Base-by-base conservation (phyloP, 164 flowering plant genomes). In the Kalanchoe fedtschenkoi region DNA sequence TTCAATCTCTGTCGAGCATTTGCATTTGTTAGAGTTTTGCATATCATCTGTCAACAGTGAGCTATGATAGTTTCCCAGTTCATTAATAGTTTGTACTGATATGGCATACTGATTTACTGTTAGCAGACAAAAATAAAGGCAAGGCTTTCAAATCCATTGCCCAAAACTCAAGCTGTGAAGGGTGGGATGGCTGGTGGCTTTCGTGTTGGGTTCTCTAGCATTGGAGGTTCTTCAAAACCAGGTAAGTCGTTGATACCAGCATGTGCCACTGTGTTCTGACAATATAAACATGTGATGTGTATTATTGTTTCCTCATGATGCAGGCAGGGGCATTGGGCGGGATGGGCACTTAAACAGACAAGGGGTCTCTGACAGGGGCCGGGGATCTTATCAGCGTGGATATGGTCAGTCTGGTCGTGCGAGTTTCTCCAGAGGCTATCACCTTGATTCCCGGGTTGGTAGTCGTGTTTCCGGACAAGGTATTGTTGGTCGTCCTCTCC, bases 101-200 rank as follows among this genome's bases (percentile, higher is more conserved):
- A 2, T 42, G 6, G 6, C 64, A 32, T 58, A 47, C 15, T 59
- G 65, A 34, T 55, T 21, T 38, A 72, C n/a, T 62, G 37, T 62
- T 69, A 16, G 37, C 65, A 88, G 95, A 61, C 63, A 6, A 85
- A 73, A 81, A 77, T 84, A 34, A 79, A 65, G 75, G 91, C 85
- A 34, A 78, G 95, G 66, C 87, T 88, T 62, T 81, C 95, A 66
- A 88, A 80, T 77, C 95, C 95, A 61, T 28, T 74, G 70, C 95
- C 95, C 14, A 88, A 83, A 78, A 82, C 84, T 65, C 95, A 80
- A 67, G 89, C 95, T 44, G 84, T 88, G 55, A 88, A 85, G 76
- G 91, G 91, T 61, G 91, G 89, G 63, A 75, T 88, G 80, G 69
- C 70, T 65, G 95, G 95, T 69, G 95, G 95, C 53, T 87, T 83